A percentile compares a stretch with the other conserved stretches of the same genome.
phyloP scores from a whole-genome alignment of 1,284 basidiomycete species.

The Microbotryomycetes sp. region DNA sequence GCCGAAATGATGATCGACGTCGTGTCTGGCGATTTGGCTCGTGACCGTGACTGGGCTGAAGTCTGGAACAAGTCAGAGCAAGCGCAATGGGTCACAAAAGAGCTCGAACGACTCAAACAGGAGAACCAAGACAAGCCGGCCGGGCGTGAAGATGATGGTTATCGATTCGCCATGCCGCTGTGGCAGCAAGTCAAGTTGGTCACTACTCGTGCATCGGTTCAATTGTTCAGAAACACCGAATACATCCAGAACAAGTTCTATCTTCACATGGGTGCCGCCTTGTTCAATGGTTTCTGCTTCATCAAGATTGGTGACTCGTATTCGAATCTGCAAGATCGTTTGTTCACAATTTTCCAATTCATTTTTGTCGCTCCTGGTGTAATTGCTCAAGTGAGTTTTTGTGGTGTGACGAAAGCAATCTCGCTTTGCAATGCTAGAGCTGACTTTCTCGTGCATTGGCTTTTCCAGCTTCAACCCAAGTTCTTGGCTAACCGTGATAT shows the following conservation, averaged over 20 bases:
- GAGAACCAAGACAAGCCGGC: slow-evolving; percentile 33
- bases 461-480: slow-evolving; percentile 40
- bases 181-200: slow-evolving; percentile 32
- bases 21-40: not conserved
- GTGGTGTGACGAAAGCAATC: not conserved
- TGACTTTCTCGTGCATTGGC: no score
- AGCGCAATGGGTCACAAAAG: slow-evolving; percentile 10
- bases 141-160: slow-evolving; percentile 37
- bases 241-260: slow-evolving; percentile 43
- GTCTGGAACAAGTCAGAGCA: slow-evolving; percentile 20
- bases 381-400: slow-evolving; percentile 40
- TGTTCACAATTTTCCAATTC: slow-evolving; percentile 43
- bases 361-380: slow-evolving; percentile 40
- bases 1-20: slow-evolving; percentile 4
- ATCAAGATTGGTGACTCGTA: slow-evolving; percentile 16
- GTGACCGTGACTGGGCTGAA: slow-evolving; percentile 16
- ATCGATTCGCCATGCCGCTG: slow-evolving; percentile 39
- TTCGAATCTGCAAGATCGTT: slow-evolving; percentile 27
- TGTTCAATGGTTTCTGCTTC: slow-evolving; percentile 42
- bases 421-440: not conserved
- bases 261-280: slow-evolving; percentile 38
- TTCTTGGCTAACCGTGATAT: slow-evolving; percentile 44
- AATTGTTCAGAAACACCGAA: slow-evolving; percentile 39
- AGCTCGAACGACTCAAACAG: slow-evolving; percentile 13
- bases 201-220: not conserved